Base-by-base conservation (phyloP, 352 stramenopile genomes). In the Globisporangium megalacanthum region DNA sequence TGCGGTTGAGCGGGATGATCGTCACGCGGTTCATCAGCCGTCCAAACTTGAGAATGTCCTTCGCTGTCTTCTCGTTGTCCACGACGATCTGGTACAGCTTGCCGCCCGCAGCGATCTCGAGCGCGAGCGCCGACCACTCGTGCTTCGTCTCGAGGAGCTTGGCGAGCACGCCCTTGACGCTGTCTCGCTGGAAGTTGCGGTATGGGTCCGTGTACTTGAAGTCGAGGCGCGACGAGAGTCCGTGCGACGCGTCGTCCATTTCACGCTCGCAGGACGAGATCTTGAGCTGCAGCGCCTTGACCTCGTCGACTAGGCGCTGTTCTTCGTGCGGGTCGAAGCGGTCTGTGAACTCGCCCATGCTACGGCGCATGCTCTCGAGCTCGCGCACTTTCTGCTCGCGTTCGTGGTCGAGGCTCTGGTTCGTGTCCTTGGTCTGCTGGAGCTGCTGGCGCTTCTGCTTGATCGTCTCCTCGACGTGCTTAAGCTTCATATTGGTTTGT, bases 31-130 rank as follows among this genome's bases (percentile, higher is more conserved):
- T 91, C 77, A 96, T 85, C 2, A 99, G 73, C 44, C 97, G 92
- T 9, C 97, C 97, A 60, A 98, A 97, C 64, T 98, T 92, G 14
- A 99, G 79, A 45, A 99, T 94, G 22, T 97, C 89, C 70, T 99
- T 99, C 19, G 96, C 97, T 15, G 96, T 99, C 41, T 98, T 91
- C 36, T 98, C 96, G 64, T 98, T 98, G 66, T 99, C 97, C 17
- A 99, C 97, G 29, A 99, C 97, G 39, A 99, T 95, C 69, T 99
- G 95, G 65, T 98, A 99, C 9, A 99, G 75, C 61, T 98, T 98
- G 37, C 96, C 97, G 39, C 97, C 97, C 6, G 97, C 97, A 29
- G 92, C 95, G 51, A 99, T 97, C 75, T 99, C 97, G 1, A 99
- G 75, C 15, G 97, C 97, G 14, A 97, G 97, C 14, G 95, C 88